These are phyloP conservation scores for Phytophthora brassicae DNA, from an alignment of 352 stramenopile genomes.

Conservation along the genomic window DNA sequence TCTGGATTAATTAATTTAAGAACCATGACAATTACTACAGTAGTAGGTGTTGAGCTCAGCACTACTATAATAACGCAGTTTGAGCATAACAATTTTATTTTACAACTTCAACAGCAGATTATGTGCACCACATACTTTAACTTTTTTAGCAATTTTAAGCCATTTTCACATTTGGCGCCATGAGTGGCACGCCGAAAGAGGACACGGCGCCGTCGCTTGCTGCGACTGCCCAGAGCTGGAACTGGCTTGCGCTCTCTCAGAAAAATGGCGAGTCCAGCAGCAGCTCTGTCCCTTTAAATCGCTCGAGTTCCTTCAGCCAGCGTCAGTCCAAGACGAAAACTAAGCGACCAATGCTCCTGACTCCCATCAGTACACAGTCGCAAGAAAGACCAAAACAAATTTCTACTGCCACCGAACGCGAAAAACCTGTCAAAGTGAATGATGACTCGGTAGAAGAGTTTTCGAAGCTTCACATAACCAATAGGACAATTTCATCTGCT, in stretches of 20 bases:
- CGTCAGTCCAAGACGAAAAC: constrained; percentile 2
- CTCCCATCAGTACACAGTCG: constrained; percentile 10
- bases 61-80: no score
- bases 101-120: constrained; percentile 17
- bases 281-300: constrained; percentile 10
- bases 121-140: not conserved
- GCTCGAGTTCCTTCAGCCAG: constrained; percentile 12
- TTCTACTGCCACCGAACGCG: constrained; percentile 13
- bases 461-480: constrained; percentile 58
- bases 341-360: constrained; percentile 23
- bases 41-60: no score
- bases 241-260: constrained; percentile 54
- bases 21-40: no score
- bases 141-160: not conserved
- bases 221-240: constrained; percentile 39
- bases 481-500: constrained; percentile 48
- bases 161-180: constrained; percentile 21
- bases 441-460: constrained; percentile 44
- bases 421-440: constrained; percentile 22
- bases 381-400: constrained; percentile 16
- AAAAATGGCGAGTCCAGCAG: constrained; percentile 11
- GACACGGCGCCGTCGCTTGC: constrained; percentile 2
- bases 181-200: constrained; percentile 11
- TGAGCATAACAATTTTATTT: no score
- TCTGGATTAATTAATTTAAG: no score